phyloP scores from a whole-genome alignment of 805 yeast species.

The Peterozyma toletana region DNA sequence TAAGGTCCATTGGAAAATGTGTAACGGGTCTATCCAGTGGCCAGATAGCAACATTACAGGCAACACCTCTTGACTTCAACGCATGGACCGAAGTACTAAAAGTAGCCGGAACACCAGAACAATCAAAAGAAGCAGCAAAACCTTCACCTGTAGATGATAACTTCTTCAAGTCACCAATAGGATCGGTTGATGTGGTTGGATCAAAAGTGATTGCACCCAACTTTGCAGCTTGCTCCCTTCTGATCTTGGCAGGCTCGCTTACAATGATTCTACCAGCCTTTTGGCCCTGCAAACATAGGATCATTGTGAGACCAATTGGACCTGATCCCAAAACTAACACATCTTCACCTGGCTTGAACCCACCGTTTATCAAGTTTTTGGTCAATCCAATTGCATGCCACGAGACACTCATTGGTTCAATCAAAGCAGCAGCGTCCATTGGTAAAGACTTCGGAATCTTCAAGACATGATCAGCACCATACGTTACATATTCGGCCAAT shows the following conservation, averaged over 20 bases:
- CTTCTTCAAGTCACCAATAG: slow-evolving; percentile 21
- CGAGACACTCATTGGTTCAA: slow-evolving; percentile 50
- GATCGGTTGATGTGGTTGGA: slow-evolving; percentile 14
- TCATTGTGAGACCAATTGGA: slow-evolving; percentile 49
- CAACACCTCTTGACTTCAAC: slow-evolving; percentile 33
- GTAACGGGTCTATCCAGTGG: slow-evolving; percentile 32
- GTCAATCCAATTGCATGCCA: slow-evolving; percentile 51
- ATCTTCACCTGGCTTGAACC: slow-evolving; percentile 29
- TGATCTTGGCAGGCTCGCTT: slow-evolving; percentile 39
- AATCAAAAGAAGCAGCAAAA: slow-evolving; percentile 44
- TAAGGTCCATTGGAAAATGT: slow-evolving; percentile 37
- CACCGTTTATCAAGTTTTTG: slow-evolving; percentile 1
- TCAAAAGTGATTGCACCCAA: slow-evolving; percentile 26
- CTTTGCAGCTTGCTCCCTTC: slow-evolving; percentile 29
- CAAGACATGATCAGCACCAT: slow-evolving; percentile 25
- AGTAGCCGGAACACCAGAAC: slow-evolving; percentile 44
- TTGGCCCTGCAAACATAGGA: slow-evolving; percentile 42
- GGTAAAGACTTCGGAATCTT: slow-evolving; percentile 23
- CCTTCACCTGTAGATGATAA: slow-evolving; percentile 27
- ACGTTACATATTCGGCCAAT: slow-evolving; percentile 30
- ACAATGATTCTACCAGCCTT: slow-evolving; percentile 36
- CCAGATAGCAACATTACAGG: slow-evolving; percentile 44
- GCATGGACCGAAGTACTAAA: slow-evolving; percentile 32
- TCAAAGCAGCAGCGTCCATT: slow-evolving; percentile 35
- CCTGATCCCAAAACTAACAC: slow-evolving; percentile 55